A percentile compares a stretch with the other conserved stretches of the same genome.
phyloP scores from a whole-genome alignment of 2,329 filamentous ascomycete species.

The Raffaelea arxii region DNA sequence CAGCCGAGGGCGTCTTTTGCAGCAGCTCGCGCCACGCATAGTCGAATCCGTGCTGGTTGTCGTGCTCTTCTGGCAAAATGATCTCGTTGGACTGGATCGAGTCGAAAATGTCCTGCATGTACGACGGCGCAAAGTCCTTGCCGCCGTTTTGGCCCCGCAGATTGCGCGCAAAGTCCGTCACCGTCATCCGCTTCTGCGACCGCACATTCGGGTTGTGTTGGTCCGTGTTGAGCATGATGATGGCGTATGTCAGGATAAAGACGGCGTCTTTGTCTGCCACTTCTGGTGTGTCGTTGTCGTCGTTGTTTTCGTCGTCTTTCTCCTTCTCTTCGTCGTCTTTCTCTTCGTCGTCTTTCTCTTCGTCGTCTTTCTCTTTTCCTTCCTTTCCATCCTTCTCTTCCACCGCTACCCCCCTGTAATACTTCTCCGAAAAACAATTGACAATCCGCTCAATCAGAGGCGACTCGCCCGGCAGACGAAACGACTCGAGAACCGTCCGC shows the following conservation, averaged over 20 bases:
- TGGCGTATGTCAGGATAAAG: conserved; percentile 87
- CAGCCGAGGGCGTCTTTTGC: conserved; percentile 69
- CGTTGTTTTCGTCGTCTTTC: background rate
- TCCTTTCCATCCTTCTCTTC: too few species aligned
- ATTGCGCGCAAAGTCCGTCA: conserved; percentile 75
- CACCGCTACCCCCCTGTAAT: conserved; percentile 41
- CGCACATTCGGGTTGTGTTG: conserved; percentile 90
- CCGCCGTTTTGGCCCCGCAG: conserved; percentile 82
- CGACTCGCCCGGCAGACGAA: conserved; percentile 89
- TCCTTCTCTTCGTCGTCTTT: background rate
- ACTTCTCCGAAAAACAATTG: conserved; percentile 77
- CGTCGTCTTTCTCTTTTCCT: too few species aligned
- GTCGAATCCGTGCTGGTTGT: conserved; percentile 93
- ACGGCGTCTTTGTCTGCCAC: conserved; percentile 80
- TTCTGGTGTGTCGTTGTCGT: conserved; percentile 52
- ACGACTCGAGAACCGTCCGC: conserved; percentile 76
- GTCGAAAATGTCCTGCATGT: conserved; percentile 77
- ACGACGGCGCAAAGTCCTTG: conserved; percentile 74
- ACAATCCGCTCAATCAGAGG: conserved; percentile 89
- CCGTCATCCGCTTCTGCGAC: conserved; percentile 69
- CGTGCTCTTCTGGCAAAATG: conserved; percentile 92
- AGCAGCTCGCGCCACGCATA: conserved; percentile 95
- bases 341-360: too few species aligned
- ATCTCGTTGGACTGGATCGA: conserved; percentile 92
- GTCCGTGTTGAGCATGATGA: conserved; percentile 96